Percentiles rank a stretch among this genome's conserved stretches.
Conservation (phyloP, 2,329 filamentous ascomycete genomes). For the Botryosphaeria dothidea region DNA sequence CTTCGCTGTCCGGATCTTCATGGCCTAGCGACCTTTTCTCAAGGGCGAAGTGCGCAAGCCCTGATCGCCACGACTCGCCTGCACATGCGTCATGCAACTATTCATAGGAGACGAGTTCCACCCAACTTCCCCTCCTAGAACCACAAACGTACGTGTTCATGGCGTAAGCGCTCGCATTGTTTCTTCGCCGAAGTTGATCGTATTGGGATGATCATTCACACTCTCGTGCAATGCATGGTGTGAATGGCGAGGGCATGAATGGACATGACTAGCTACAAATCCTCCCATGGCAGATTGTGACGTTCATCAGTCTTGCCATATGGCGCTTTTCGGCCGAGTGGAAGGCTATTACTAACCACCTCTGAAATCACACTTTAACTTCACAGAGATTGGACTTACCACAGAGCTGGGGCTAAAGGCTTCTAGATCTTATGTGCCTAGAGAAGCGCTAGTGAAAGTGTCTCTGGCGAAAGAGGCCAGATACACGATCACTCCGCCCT, state of each 20-base stretch:
- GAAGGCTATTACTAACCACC: not conserved
- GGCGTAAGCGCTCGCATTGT: constrained; percentile 11
- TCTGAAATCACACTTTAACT: not conserved
- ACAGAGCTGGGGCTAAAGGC: not conserved
- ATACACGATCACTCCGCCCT: not conserved
- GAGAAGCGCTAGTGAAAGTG: not conserved
- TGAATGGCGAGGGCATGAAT: not conserved
- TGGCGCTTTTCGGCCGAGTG: not conserved
- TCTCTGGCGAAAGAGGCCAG: not conserved
- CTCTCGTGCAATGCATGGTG: not conserved
- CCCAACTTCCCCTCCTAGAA: constrained; percentile 1
- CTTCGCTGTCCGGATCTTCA: constrained; percentile 6
- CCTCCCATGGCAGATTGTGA: not conserved
- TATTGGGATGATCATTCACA: not conserved
- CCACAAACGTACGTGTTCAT: constrained; percentile 9
- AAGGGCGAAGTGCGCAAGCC: not conserved
- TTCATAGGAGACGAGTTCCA: constrained; percentile 4
- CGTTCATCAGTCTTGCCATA: not conserved
- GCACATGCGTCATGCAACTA: constrained; percentile 11
- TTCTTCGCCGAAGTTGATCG: not conserved
- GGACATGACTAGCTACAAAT: not conserved
- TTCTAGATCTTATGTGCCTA: not conserved
- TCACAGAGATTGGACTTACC: not conserved
- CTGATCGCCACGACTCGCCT: constrained; percentile 4
- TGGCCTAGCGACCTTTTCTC: not conserved